Evolutionary conservation across 1,284 basidiomycete genomes (phyloP), one percentile per base, ranked within the genome.

Genomic region (Cryptococcus amylolentus): DNA sequence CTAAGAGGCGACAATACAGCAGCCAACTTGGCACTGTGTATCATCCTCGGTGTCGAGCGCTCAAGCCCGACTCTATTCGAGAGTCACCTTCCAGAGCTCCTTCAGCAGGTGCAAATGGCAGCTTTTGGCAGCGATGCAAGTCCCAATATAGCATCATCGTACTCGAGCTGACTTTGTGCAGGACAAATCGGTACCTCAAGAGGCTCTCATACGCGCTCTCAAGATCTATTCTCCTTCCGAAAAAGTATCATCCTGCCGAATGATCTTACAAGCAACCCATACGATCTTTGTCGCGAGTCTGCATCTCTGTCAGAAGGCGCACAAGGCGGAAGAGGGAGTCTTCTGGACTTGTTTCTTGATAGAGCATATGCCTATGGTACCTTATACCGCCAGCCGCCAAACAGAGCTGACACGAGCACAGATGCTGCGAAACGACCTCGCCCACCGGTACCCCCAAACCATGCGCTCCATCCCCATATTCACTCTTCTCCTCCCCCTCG

Each of bases 291-390:
- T 56, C 16, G 65, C 62, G 4, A 66, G 64, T 49, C 44, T 72
- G 16, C 54, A 53, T 27, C 42, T 66, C 7, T 68, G 67, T 41
- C 14, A 57, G 14, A 40, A 58, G 4, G 26, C 20, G 4, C 18
- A 55, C 13, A 63, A 55, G 20, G 49, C 43, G 13, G 51, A 56
- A 28, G 56, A 60, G 41, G 69, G 67, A 2, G 60, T 66, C 4
- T 49, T 54, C 4, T 72, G 70, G 70, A 49, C 57, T 23, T 72
- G 70, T 48, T 69, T 69, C 56, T 58, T 72, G 38, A 60, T 70
- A n/a, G 49, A 66, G 41, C 52, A 69, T 42, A 65, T 59, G 8
- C 70, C 70, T 10, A 66, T 72, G 61, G 70, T 69, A 31, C 23
- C 2, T 23, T 23, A 23, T 23, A 23, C 3, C 23, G 2, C 23